These are phyloP conservation scores for Hypoxylon trugodes DNA, from an alignment of 495 filamentous ascomycete species.

Conservation along the genomic window DNA sequence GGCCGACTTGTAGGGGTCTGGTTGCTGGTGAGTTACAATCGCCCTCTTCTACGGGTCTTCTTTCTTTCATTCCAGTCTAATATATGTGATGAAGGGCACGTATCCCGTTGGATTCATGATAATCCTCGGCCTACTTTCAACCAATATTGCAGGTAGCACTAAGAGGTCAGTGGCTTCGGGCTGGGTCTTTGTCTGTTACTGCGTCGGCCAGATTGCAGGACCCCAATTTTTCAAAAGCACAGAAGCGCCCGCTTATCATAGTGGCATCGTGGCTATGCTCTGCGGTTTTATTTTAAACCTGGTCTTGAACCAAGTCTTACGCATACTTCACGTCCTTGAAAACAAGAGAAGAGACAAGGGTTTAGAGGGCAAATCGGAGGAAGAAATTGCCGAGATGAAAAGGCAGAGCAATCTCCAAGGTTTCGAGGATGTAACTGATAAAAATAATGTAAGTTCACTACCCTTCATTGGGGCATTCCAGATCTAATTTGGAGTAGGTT, in stretches of 20 bases:
- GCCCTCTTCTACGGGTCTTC: too few species aligned
- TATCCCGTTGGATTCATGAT: constrained; percentile 35
- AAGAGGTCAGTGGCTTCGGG: constrained; percentile 44
- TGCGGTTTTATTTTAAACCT: constrained; percentile 34
- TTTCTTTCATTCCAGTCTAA: not conserved
- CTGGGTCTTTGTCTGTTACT: constrained; percentile 45
- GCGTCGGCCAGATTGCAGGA: constrained; percentile 44
- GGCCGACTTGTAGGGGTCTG: constrained; percentile 34
- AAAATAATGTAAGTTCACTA: constrained; percentile 37
- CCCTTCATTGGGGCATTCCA: not conserved
- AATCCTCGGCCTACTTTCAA: constrained; percentile 32
- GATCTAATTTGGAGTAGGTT: constrained; percentile 20
- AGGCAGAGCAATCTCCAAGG: constrained; percentile 41
- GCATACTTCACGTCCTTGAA: constrained; percentile 33
- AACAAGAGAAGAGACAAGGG: constrained; percentile 35
- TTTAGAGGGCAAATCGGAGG: constrained; percentile 35
- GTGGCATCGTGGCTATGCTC: constrained; percentile 37
- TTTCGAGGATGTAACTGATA: constrained; percentile 45
- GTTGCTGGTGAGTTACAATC: constrained; percentile 27
- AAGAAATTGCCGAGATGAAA: constrained; percentile 36
- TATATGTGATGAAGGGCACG: constrained; percentile 14
- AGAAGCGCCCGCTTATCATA: constrained; percentile 29
- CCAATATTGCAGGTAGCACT: constrained; percentile 46
- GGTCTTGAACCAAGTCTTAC: constrained; percentile 31
- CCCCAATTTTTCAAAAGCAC: constrained; percentile 39